Percentiles rank a stretch among this genome's conserved stretches.
These are phyloP conservation scores for Calvatia gigantea DNA, from an alignment of 768 basidiomycete genomes.

Conservation along the genomic window DNA sequence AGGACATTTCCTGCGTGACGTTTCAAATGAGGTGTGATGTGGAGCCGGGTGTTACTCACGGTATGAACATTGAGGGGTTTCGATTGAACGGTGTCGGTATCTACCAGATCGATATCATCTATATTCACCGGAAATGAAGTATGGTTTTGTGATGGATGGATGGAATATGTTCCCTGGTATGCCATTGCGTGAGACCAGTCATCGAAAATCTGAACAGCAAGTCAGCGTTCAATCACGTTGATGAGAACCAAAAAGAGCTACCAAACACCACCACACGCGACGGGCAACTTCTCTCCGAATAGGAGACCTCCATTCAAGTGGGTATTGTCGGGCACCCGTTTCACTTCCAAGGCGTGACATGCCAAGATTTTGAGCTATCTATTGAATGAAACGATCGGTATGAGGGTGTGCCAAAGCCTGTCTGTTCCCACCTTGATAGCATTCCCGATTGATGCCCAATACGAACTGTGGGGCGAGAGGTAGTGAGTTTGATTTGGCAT, in stretches of 20 bases:
- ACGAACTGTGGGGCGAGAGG: slow-evolving; percentile 13
- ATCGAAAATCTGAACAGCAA: slow-evolving; percentile 17
- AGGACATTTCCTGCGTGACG: slow-evolving; percentile 21
- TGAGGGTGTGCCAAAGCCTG: not conserved
- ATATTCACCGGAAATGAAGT: slow-evolving; percentile 24
- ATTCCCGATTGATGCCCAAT: slow-evolving; percentile 23
- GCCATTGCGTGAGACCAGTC: slow-evolving; percentile 27
- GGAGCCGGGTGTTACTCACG: slow-evolving; percentile 3
- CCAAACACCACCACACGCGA: slow-evolving; percentile 24
- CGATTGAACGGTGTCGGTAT: slow-evolving; percentile 15
- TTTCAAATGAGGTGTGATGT: not conserved
- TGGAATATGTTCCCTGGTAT: slow-evolving; percentile 22
- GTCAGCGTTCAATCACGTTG: not conserved
- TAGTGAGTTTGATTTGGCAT: not conserved
- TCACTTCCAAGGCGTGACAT: slow-evolving; percentile 25
- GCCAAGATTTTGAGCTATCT: slow-evolving; percentile 26
- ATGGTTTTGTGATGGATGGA: slow-evolving; percentile 26
- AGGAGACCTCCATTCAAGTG: slow-evolving; percentile 20
- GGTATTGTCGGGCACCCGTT: slow-evolving; percentile 18
- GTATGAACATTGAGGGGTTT: slow-evolving; percentile 19
- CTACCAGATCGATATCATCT: slow-evolving; percentile 22
- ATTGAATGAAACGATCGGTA: not conserved
- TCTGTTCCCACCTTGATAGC: slow-evolving; percentile 21
- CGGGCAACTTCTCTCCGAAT: slow-evolving; percentile 24
- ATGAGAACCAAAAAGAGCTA: slow-evolving; percentile 11